Base-by-base conservation (phyloP, 345 rosid genomes). In the Salix exigua region DNA sequence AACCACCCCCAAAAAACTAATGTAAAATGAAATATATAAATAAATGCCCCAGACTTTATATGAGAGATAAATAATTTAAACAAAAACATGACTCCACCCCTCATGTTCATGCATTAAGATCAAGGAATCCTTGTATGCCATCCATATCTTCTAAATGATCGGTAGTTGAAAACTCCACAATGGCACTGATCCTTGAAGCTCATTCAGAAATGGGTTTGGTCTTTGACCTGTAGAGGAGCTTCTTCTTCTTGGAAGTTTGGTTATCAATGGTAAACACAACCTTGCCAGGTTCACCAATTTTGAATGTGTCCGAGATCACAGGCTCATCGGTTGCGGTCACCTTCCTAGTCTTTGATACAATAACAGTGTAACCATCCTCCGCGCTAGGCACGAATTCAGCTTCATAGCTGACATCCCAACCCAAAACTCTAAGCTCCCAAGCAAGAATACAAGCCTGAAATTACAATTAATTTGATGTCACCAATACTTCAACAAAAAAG, bases 351-450 rank as follows among this genome's bases (percentile, higher is more conserved):
- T 85, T 86, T 62, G 85, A 84, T 71, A 88, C 85, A 5, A 88
- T 79, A 51, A 88, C 81, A 0, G 89, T 84, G 75, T 88, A 88
- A 7, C 85, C 83, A 7, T 71, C 82, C 66, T 86, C 88, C 0
- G 75, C 75, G 16, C 65, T 31, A 0, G 91, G 89, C 26, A 81
- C 72, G 4, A 88, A 88, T 28, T 88, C 91, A 35, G 87, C 91
- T 50, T 82, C 86, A 44, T 88, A 88, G 78, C 71, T 76, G 53
- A 88, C 88, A 4, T 84, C 91, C 89, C 89, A 86, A 5, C 91
- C 91, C n/a, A 86, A 35, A 0, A 82, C 91, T 17, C 84, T 66
- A 31, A 86, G 73, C 64, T 88, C 91, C 91, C 91, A 88, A 17
- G 80, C 81, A 55, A 88, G 17, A 14, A 61, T 21, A 40, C 70